phyloP scores from a whole-genome alignment of 768 basidiomycete species.

The Boletus edulis region DNA sequence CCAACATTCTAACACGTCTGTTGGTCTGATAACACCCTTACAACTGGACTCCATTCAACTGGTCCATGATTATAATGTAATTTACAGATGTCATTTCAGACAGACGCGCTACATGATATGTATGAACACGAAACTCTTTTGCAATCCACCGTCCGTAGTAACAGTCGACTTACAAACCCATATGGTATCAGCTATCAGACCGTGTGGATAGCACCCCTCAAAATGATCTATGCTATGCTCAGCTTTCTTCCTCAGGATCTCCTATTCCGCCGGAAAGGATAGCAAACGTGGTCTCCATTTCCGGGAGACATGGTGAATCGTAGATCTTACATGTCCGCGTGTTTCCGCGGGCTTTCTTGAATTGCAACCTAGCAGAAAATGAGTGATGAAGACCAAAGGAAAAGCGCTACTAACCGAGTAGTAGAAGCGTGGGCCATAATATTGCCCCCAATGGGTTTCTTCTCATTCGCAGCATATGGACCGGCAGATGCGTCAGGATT shows the following conservation, averaged over 20 bases:
- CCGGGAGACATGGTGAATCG: slow-evolving; percentile 96
- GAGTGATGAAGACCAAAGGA: slow-evolving; percentile 2
- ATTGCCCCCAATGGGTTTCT: slow-evolving; percentile 99
- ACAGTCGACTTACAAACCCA: slow-evolving; percentile 8
- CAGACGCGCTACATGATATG: not conserved
- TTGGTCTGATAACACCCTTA: slow-evolving; percentile 47
- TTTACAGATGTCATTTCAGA: slow-evolving; percentile 8
- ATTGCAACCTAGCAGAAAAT: slow-evolving; percentile 59
- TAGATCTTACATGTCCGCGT: slow-evolving; percentile 96
- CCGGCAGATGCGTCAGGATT: slow-evolving; percentile 92
- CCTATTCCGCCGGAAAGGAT: slow-evolving; percentile 90
- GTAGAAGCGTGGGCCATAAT: slow-evolving; percentile 99
- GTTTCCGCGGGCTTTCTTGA: slow-evolving; percentile 89
- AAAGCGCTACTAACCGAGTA: slow-evolving; percentile 60
- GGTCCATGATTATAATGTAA: slow-evolving; percentile 31
- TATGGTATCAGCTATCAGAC: slow-evolving; percentile 4
- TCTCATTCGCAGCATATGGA: slow-evolving; percentile 85
- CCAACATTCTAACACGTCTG: slow-evolving; percentile 89
- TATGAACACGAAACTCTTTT: not conserved
- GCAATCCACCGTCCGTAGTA: too few species aligned
- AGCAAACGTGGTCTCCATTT: slow-evolving; percentile 93
- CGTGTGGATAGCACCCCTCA: not conserved
- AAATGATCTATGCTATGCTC: slow-evolving; percentile 9
- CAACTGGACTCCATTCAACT: slow-evolving; percentile 47
- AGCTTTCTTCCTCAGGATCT: slow-evolving; percentile 88